Evolutionary conservation across 73 alveolate species (phyloP), one percentile per base, ranked within the genome.

Genomic region (Paramecium primaurelia): DNA sequence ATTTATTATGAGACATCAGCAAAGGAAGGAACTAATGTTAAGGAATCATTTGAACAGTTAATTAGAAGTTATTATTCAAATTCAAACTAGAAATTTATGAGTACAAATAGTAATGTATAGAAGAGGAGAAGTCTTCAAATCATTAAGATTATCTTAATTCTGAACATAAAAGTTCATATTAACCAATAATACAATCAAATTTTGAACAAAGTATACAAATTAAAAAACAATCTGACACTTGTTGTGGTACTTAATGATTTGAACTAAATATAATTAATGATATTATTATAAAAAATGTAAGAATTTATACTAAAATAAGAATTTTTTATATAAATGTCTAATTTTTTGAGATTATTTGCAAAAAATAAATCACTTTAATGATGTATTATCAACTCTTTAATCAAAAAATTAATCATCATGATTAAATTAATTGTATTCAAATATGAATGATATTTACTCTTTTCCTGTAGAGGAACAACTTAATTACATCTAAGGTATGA

Each of bases 1-100:
- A 37, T 92, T 11, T 92, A 84, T 58, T 44, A 36, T 12, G 95
- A 92, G 45, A 83, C 95, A 16, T 75, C 92, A 36, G 95, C 95
- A 2, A 64, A 59, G 77, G 88, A 83, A 59, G 94, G 94, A 25
- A 89, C 71, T 12, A 89, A 89, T 89, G 84, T 89, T 9, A 89
- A 89, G 54, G 94, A 89, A 40, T 45, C 85, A 22, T 89, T 89
- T 71, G 86, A 89, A 36, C 28, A 54, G 0, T 8, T 89, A 9
- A 68, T 89, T 5, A 60, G 75, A 73, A 42, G 94, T 89, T 71
- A 45, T 16, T n/a, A 32, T 58, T 68, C 18, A 10, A 6, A 36
- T 73, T 10, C 4, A 73, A n/a, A n/a, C 18, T 8, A 73, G 87
- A 73, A 40, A 73, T 73, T 38, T 73, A 73, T 20, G 60, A 73